phyloP scores from a whole-genome alignment of 352 stramenopile genomes.

The Pythium chondricola region DNA sequence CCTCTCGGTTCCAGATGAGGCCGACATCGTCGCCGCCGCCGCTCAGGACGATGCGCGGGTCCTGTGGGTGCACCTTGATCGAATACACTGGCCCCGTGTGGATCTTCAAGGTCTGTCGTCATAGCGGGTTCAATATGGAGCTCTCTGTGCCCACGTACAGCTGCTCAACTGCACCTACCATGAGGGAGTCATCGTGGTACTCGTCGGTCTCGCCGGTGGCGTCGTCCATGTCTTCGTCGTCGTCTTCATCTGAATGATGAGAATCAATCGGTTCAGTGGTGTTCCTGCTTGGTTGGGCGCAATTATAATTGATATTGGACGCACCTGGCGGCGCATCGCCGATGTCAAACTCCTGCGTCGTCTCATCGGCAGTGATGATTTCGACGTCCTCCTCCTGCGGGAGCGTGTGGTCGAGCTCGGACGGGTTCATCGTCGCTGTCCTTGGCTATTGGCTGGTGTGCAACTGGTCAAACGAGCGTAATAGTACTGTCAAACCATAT shows the following conservation, averaged over 20 bases:
- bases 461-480: no score
- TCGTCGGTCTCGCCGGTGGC: slow-evolving; percentile 4
- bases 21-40: slow-evolving; percentile 80
- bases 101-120: slow-evolving; percentile 67
- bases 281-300: no score
- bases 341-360: slow-evolving; percentile 76
- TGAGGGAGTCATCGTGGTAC: slow-evolving; percentile 19
- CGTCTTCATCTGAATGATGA: slow-evolving; percentile 34
- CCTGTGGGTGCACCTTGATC: slow-evolving; percentile 72
- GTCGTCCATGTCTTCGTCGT: slow-evolving; percentile 73
- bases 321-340: slow-evolving; percentile 69
- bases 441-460: neutral
- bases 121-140: neutral
- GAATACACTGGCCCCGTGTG: slow-evolving; percentile 79
- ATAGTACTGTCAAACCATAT: neutral
- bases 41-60: slow-evolving; percentile 76
- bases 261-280: neutral
- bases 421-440: slow-evolving; percentile 25
- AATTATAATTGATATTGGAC: no score
- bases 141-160: no score
- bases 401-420: slow-evolving; percentile 27
- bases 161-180: slow-evolving; percentile 14
- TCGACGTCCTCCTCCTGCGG: slow-evolving; percentile 64
- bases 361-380: slow-evolving; percentile 78
- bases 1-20: slow-evolving; percentile 84